Base-by-base conservation (phyloP, 2,329 filamentous ascomycete species). In the Elsinoe necatrix region DNA sequence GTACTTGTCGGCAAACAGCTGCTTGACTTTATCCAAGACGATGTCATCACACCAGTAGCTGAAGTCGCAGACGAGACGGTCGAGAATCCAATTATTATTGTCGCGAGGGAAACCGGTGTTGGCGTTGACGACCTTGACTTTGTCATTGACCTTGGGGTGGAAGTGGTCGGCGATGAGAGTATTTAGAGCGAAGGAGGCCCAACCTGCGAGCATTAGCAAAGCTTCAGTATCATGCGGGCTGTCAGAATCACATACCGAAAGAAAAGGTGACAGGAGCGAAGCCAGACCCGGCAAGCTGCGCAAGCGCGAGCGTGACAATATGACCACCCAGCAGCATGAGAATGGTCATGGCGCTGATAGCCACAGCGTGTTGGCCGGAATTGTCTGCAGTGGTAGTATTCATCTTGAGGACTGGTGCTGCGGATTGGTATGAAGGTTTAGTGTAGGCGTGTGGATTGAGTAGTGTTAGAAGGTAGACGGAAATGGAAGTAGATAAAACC, bases 41-140 rank as follows among this genome's bases (percentile, higher is more conserved):
- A 16, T 16, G 16, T 9, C 2, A 11, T 42, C 39, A 16, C 16
- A 8, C 39, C 39, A 42, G 14, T 42, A 11, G 8, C n/a, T 7
- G 39, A 20, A 42, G 20, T 42, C 20, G 16, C 20, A 20, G 39
- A 42, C 39, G 20, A 42, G 14, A 20, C 39, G 39, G 16, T 42
- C 16, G 16, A 42, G 39, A 20, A 23, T 45, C n/a, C 20, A 45
- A n/a, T 25, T 45, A 9, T 25, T 21, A 9, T 45, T 45, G 6
- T 45, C 41, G 12, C 20, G 23, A 7, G 8, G 20, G 43, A 61
- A 64, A 5, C 63, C 64, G 9, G 61, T 58, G 23, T 65, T 60
- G 59, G 65, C 63, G 35, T 63, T 60, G n/a, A 61, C 42, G 9
- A 23, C 21, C 23, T 45, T 45, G 41, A 45, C 20, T 25, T 45